Conservation (phyloP, 169 alveolate genomes). For the Cryptosporidium viatorum region DNA sequence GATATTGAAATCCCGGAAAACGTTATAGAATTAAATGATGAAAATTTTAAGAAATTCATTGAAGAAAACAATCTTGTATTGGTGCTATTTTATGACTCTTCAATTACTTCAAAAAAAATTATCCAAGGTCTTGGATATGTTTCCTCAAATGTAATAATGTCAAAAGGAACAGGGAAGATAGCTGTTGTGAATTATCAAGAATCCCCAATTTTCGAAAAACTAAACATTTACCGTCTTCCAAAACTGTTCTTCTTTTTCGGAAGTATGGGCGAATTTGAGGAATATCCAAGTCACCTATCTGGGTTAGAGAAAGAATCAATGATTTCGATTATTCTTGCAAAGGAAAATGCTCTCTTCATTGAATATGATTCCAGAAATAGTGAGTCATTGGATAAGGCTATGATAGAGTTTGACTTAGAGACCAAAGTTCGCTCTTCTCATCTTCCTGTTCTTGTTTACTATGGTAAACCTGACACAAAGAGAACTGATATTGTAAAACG, state of each 20-base stretch:
- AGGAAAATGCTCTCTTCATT: slow-evolving; percentile 1
- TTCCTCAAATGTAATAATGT: not conserved
- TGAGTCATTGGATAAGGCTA: slow-evolving; percentile 33
- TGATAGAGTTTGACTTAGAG: slow-evolving; percentile 13
- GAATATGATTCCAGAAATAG: slow-evolving; percentile 18
- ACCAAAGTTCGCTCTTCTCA: not conserved
- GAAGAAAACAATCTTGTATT: not conserved
- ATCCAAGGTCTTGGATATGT: slow-evolving; percentile 23
- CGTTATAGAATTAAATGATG: slow-evolving; percentile 2
- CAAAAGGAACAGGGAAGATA: slow-evolving; percentile 40
- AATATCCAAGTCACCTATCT: slow-evolving; percentile 26
- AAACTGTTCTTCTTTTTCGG: slow-evolving; percentile 30
- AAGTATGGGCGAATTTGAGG: not conserved
- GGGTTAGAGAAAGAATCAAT: slow-evolving; percentile 24
- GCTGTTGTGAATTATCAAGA: not conserved
- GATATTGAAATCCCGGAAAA: not conserved
- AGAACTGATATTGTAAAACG: slow-evolving; percentile 27
- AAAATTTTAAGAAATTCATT: slow-evolving; percentile 19
- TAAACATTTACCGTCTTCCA: not conserved
- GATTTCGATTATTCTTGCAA: slow-evolving; percentile 30
- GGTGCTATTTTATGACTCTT: slow-evolving; percentile 42
- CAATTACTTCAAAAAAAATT: not conserved
- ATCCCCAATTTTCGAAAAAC: not conserved
- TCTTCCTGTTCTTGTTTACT: slow-evolving; percentile 47
- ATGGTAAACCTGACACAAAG: slow-evolving; percentile 52